phyloP scores from a whole-genome alignment of 345 rosid genomes.

The Angophora floribunda region DNA sequence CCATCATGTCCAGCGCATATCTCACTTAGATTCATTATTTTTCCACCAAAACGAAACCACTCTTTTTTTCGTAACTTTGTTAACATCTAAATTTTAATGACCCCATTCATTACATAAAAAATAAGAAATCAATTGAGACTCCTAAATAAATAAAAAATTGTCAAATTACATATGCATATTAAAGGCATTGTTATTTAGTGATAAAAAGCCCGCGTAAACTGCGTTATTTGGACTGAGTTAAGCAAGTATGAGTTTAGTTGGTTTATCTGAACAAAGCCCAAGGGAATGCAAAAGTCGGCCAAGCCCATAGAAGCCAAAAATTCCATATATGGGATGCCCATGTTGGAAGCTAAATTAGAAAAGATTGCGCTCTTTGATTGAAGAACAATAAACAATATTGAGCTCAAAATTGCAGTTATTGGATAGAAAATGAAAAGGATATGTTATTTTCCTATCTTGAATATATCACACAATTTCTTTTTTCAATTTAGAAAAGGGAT shows the following conservation, averaged over 20 bases:
- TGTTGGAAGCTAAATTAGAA: neutral
- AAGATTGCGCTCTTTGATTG: neutral
- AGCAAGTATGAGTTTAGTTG: neutral
- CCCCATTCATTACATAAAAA: neutral
- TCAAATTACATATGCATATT: neutral
- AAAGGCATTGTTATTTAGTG: neutral
- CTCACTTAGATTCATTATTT: neutral
- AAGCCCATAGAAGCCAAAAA: neutral
- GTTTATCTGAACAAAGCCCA: neutral
- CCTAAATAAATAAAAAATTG: neutral
- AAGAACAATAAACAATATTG: neutral
- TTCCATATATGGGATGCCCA: neutral
- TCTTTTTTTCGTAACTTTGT: neutral
- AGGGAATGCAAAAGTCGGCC: neutral
- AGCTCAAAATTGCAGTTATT: neutral
- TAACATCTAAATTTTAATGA: neutral
- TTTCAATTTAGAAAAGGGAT: neutral
- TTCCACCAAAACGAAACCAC: neutral
- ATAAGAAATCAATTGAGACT: neutral
- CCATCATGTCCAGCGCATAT: neutral
- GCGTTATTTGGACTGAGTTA: neutral
- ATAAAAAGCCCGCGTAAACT: neutral
- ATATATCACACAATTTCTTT: neutral
- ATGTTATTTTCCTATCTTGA: neutral
- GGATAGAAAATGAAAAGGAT: neutral